Evolutionary conservation across 768 basidiomycete genomes (phyloP), one percentile per base, ranked within the genome.

Genomic region (Clavaria fumosa): DNA sequence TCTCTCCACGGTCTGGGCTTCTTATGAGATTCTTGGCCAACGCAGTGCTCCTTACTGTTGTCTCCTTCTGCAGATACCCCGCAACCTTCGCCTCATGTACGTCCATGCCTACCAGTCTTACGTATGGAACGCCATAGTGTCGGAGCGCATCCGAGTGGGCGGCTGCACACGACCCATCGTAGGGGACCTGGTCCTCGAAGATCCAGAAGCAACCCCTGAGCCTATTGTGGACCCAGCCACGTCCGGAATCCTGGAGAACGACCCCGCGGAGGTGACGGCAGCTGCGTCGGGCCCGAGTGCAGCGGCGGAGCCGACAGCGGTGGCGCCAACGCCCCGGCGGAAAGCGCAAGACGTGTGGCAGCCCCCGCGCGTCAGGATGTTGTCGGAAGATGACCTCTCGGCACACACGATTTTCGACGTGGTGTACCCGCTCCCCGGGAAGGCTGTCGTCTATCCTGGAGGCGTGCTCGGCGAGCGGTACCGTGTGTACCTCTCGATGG

Each of bases 91-190:
- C 35, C 61, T 95, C 45, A 96, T 99, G 85, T 99, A 97, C 54
- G 77, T 96, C 38, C 95, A 99, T 56, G 91, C 91, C 21, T 99
- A 96, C 54, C 95, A 99, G 55, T 91, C 86, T 11, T 99, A 96
- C 49, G 78, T 97, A 23, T 99, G 93, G 93, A 99, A 99, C 57
- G 77, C 88, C 33, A 78, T 96, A 39, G 86, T 91, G 27, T 96
- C 91, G 3, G 89, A 96, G 57, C 80, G 95, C 9, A 77, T 97
- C 50, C 75, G 73, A 42, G 64, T 67, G 34, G 77, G 76, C 48
- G 89, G 91, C 21, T 60, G 69, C 35, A 70, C 78, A 35, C 66
- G 69, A 42, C 77, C 86, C 1, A 67, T 90, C 31, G 72, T 73
- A 4, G 95, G 95, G 1, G 95, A 99, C 53, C 66, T 97, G n/a